Evolutionary conservation across 2,329 filamentous ascomycete genomes (phyloP).

Genomic region (Elsinoe necatrix): DNA sequence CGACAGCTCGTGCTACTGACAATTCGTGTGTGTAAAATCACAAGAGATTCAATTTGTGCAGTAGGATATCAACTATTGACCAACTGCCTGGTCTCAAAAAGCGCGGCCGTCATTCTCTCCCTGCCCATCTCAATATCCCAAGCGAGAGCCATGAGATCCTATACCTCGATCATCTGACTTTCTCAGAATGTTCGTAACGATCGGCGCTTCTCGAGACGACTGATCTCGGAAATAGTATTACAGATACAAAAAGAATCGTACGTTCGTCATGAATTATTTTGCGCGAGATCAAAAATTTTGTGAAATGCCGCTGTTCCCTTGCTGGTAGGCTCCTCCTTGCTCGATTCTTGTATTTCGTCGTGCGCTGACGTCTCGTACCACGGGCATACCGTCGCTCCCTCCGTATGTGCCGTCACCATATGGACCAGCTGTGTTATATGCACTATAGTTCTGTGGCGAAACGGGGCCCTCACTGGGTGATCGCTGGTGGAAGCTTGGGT

Average conservation of each 20-base stretch:
- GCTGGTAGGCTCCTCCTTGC: constrained; percentile 78
- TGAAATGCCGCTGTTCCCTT: constrained; percentile 83
- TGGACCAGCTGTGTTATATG: constrained; percentile 48
- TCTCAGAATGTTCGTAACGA: constrained; percentile 6
- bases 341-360: constrained; percentile 92
- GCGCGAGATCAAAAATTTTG: constrained; percentile 63
- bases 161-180: background rate
- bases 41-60: constrained; percentile 5
- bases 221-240: constrained; percentile 13
- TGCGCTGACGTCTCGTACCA: constrained; percentile 89
- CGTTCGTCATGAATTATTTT: constrained; percentile 13
- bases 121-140: background rate
- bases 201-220: background rate
- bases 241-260: constrained; percentile 10
- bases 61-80: constrained; percentile 8
- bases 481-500: constrained; percentile 23
- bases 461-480: constrained; percentile 43
- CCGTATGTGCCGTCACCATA: constrained; percentile 50
- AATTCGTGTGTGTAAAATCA: background rate
- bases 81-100: constrained; percentile 6
- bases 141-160: background rate
- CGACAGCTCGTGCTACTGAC: background rate
- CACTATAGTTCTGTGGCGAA: constrained; percentile 36
- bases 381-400: constrained; percentile 56
- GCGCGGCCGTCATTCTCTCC: background rate